Base-by-base conservation (phyloP, 2,329 filamentous ascomycete genomes). In the Magnaporthiopsis incrustans region DNA sequence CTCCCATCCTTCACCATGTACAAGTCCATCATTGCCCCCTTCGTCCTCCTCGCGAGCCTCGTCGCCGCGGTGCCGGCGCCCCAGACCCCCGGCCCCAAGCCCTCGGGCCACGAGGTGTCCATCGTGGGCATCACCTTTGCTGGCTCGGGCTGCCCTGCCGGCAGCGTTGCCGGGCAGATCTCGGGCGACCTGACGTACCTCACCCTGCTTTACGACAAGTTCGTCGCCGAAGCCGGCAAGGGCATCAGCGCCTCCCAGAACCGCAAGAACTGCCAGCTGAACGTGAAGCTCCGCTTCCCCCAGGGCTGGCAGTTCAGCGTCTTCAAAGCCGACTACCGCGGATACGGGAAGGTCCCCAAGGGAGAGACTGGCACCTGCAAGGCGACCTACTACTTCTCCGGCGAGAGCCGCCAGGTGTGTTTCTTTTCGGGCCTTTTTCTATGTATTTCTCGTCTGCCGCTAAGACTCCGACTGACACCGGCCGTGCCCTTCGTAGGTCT, bases 301-400 rank as follows among this genome's bases (percentile, higher is more conserved):
- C 74, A 74, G 63, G 81, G 81, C 62, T 83, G 80, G 76, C 79
- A 82, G 72, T 83, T 80, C 75, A 81, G 78, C 61, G 71, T 83
- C 68, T 76, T 82, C 69, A 78, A 77, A 64, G 80, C 80, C 68
- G 77, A 81, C 67, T 83, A 82, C 75, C 79, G 81, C 69, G 81
- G 81, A 63, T 82, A 82, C 67, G 78, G 78, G 62, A 68, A 72
- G 66, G 74, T 84, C 61, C 75, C 80, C 50, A 71, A 73, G 67
- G 79, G 78, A 35, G 75, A 82, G 61, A 77, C 72, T 6, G 81
- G 80, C 61, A 77, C 75, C 26, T 76, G 81, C 68, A 81, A 81
- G 73, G 80, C 81, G 18, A 82, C 78, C 44, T 83, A 83, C 73
- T 83, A 82, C 73, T 83, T 83, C 73, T 81, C 80, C 60, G 81